Conservation (phyloP, 192 early-diverging fungal genomes). For the Mortierella alpina region DNA sequence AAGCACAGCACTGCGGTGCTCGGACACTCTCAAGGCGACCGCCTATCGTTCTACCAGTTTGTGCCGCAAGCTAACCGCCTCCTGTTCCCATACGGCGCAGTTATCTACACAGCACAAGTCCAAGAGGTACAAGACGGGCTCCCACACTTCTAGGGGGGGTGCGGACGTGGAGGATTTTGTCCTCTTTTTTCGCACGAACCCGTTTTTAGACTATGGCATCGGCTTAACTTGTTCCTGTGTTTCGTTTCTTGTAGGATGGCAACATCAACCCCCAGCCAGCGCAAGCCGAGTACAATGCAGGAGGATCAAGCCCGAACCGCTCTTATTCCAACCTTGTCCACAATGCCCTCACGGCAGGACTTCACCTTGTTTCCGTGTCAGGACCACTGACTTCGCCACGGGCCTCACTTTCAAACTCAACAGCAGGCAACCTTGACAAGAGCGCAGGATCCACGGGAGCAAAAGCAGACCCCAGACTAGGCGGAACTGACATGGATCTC, state of each 20-base stretch:
- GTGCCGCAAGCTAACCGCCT: conserved; percentile 39
- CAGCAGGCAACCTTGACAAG: conserved; percentile 21
- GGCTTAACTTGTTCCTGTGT: neutral
- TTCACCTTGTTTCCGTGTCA: conserved; percentile 41
- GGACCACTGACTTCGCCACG: conserved; percentile 37
- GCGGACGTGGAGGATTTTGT: neutral
- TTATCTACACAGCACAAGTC: conserved; percentile 25
- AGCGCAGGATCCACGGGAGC: conserved; percentile 13
- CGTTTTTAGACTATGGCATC: neutral
- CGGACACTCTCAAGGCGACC: conserved; percentile 28
- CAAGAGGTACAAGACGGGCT: conserved; percentile 27
- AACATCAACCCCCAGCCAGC: conserved; percentile 38
- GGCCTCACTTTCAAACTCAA: conserved; percentile 15
- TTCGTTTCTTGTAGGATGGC: conserved; percentile 20
- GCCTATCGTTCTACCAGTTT: conserved; percentile 39
- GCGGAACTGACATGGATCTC: conserved; percentile 59
- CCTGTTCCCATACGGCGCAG: conserved; percentile 47
- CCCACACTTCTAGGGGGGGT: neutral
- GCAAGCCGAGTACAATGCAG: neutral
- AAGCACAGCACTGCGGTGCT: conserved; percentile 5
- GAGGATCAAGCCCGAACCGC: conserved; percentile 1
- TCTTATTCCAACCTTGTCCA: conserved; percentile 25
- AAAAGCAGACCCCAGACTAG: conserved; percentile 67
- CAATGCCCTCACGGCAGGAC: conserved; percentile 29
- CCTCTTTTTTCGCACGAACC: neutral